phyloP scores from a whole-genome alignment of 1,284 basidiomycete species.

The Rugosomyces carneus region DNA sequence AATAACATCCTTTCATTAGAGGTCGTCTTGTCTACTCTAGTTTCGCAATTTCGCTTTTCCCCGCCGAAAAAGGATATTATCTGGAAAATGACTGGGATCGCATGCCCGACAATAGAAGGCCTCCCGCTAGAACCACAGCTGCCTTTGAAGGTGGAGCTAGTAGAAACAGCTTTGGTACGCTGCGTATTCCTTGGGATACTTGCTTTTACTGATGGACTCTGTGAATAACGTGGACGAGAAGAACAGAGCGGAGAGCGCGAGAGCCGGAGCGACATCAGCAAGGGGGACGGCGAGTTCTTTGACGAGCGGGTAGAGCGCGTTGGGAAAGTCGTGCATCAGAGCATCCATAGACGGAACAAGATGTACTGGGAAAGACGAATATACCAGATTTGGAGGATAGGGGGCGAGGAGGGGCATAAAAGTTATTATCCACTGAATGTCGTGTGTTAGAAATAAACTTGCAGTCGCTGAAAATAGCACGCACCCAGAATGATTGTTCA shows the following conservation, averaged over 20 bases:
- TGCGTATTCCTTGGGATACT: conserved; percentile 71
- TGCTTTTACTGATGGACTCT: conserved; percentile 70
- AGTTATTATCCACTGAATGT: conserved; percentile 54
- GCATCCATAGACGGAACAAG: conserved; percentile 14
- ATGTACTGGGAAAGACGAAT: conserved; percentile 16
- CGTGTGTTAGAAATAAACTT: background rate
- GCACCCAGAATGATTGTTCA: conserved; percentile 86
- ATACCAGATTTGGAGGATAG: conserved; percentile 29
- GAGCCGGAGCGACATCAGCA: conserved; percentile 44
- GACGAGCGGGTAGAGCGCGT: conserved; percentile 15
- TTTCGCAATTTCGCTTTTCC: conserved; percentile 11
- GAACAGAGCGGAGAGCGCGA: conserved; percentile 65
- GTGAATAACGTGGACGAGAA: conserved; percentile 71
- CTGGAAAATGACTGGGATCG: conserved; percentile 5
- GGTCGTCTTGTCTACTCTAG: conserved; percentile 7
- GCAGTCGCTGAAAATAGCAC: conserved; percentile 19
- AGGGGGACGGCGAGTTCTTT: conserved; percentile 24
- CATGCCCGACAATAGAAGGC: conserved; percentile 6
- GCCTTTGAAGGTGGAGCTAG: conserved; percentile 5
- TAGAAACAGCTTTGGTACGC: conserved; percentile 58
- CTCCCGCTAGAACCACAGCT: background rate
- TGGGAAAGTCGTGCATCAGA: conserved; percentile 18
- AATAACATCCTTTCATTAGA: background rate
- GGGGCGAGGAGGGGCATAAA: conserved; percentile 57
- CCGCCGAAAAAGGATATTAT: conserved; percentile 7